phyloP scores from a whole-genome alignment of 306 rosid genomes.

The Cyamopsis tetragonoloba region DNA sequence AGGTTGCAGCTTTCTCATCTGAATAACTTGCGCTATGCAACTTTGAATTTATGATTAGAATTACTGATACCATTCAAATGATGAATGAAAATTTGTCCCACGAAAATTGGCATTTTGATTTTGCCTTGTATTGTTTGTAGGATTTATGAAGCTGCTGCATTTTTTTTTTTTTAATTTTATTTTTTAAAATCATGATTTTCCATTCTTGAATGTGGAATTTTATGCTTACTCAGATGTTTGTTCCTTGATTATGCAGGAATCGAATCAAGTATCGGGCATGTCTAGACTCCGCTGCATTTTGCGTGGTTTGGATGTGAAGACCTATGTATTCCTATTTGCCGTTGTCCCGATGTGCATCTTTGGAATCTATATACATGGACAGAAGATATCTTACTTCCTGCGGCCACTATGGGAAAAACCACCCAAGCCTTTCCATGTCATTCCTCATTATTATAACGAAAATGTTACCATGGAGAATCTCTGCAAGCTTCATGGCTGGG shows the following conservation, averaged over 20 bases:
- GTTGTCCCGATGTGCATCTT: slow-evolving; percentile 67
- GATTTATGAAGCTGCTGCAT: neutral
- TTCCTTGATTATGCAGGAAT: slow-evolving; percentile 57
- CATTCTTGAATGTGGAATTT: neutral
- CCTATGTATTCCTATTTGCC: slow-evolving; percentile 67
- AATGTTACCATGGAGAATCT: slow-evolving; percentile 87
- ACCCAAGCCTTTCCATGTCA: slow-evolving; percentile 76
- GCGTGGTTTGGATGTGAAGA: slow-evolving; percentile 81
- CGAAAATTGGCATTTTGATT: neutral
- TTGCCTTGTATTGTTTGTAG: neutral
- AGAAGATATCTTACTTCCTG: slow-evolving; percentile 95
- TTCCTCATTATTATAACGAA: slow-evolving; percentile 86
- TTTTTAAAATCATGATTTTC: neutral
- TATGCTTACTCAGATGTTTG: slow-evolving; percentile 14
- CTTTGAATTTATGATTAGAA: neutral
- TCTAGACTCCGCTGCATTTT: slow-evolving; percentile 88
- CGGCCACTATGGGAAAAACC: slow-evolving; percentile 97
- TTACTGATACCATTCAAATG: neutral
- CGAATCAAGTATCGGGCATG: slow-evolving; percentile 67
- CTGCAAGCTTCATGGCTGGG: slow-evolving; percentile 97
- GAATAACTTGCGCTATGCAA: slow-evolving; percentile 5
- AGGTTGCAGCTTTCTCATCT: slow-evolving; percentile 3
- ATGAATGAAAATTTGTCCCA: neutral
- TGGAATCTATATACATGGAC: slow-evolving; percentile 79
- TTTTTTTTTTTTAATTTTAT: no score